Evolutionary conservation across 495 filamentous ascomycete genomes (phyloP).

Genomic region (Cercophora scortea): DNA sequence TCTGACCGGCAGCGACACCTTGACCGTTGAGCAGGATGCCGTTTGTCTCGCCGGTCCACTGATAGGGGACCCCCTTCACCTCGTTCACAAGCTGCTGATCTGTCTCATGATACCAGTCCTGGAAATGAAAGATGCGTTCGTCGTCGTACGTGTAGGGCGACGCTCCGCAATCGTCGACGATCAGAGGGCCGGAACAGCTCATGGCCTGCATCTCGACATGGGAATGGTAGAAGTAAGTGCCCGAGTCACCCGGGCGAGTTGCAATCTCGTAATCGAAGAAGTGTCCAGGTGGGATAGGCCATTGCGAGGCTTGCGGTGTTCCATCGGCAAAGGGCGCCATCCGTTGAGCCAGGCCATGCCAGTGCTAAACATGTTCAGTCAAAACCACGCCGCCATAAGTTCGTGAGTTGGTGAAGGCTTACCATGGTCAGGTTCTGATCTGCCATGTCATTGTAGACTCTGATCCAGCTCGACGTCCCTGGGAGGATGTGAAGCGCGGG

Average conservation of each 20-base stretch:
- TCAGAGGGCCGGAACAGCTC: slow-evolving; percentile 44
- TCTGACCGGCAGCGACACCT: slow-evolving; percentile 21
- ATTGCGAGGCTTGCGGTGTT: slow-evolving; percentile 43
- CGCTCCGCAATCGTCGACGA: slow-evolving; percentile 40
- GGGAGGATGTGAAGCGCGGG: slow-evolving; percentile 41
- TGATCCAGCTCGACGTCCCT: slow-evolving; percentile 45
- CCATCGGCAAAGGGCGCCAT: slow-evolving; percentile 52
- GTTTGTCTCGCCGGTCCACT: slow-evolving; percentile 40
- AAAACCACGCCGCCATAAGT: not conserved
- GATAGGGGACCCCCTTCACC: slow-evolving; percentile 27
- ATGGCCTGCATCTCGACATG: slow-evolving; percentile 51
- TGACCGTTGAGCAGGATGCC: slow-evolving; percentile 45
- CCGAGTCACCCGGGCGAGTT: slow-evolving; percentile 39
- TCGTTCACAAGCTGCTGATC: slow-evolving; percentile 35
- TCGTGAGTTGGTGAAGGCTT: slow-evolving; percentile 3
- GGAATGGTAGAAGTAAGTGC: slow-evolving; percentile 55
- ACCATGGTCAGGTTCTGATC: slow-evolving; percentile 49
- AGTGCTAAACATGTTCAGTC: slow-evolving; percentile 37
- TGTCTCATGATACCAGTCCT: slow-evolving; percentile 42
- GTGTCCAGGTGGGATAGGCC: slow-evolving; percentile 50
- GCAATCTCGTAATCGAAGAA: slow-evolving; percentile 57
- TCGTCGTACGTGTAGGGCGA: slow-evolving; percentile 47
- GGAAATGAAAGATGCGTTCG: slow-evolving; percentile 44
- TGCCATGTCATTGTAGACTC: slow-evolving; percentile 52
- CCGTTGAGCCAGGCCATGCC: slow-evolving; percentile 50